phyloP scores from a whole-genome alignment of 2,329 filamentous ascomycete species.

The Cladosporium sp. region DNA sequence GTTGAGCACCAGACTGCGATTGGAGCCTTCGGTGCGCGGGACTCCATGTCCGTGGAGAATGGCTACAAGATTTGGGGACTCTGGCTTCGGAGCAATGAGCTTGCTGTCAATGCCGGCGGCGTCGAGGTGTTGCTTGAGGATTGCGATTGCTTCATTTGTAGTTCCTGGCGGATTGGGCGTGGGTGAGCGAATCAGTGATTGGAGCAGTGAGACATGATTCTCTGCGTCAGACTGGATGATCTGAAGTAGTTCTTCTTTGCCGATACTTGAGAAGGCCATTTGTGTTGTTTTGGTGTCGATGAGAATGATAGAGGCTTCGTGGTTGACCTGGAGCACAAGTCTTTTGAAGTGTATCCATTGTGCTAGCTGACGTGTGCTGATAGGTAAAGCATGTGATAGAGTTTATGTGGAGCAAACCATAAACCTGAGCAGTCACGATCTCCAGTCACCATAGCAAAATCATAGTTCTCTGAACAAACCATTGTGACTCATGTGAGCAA shows the following conservation, averaged over 20 bases:
- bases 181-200: conserved; percentile 32
- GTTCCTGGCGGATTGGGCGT: conserved; percentile 39
- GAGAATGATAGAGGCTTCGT: no score
- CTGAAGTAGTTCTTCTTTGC: conserved; percentile 22
- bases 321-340: no score
- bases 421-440: no score
- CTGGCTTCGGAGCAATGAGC: conserved; percentile 28
- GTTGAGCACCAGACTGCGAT: conserved; percentile 37
- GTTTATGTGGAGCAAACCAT: no score
- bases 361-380: no score
- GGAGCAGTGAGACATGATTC: conserved; percentile 29
- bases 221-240: conserved; percentile 26
- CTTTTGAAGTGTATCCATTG: no score
- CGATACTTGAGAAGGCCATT: no score
- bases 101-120: conserved; percentile 21
- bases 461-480: no score
- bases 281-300: no score
- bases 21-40: conserved; percentile 15
- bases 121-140: conserved; percentile 30
- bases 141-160: conserved; percentile 32
- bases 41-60: conserved; percentile 29
- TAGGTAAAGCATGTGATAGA: no score
- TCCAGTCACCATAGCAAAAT: no score
- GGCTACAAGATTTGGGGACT: conserved; percentile 35
- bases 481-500: no score